These are phyloP conservation scores for Chalaropsis ovoidea DNA, from an alignment of 2,329 filamentous ascomycete genomes.

Conservation along the genomic window DNA sequence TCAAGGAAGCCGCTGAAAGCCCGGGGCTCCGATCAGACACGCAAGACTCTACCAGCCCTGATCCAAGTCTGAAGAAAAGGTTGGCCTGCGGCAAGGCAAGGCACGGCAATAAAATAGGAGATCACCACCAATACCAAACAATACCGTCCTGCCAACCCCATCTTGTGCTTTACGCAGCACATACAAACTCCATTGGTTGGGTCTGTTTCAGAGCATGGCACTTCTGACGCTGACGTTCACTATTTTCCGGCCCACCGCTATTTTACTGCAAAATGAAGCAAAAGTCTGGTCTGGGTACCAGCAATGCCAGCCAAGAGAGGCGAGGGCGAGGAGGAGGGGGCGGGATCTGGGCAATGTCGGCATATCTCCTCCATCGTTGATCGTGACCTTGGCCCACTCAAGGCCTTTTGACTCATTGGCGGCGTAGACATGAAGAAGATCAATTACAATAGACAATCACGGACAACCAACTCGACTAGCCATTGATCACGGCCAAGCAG, in stretches of 20 bases:
- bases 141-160: background rate
- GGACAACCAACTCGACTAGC: background rate
- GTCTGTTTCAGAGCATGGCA: constrained; percentile 9
- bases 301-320: background rate
- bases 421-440: too few relatives aligned
- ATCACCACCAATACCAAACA: background rate
- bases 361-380: too few relatives aligned
- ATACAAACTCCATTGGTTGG: background rate
- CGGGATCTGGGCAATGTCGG: too few relatives aligned
- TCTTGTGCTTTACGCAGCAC: background rate
- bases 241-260: constrained; percentile 11
- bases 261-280: background rate
- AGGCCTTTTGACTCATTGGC: too few relatives aligned
- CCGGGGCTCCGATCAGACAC: too few relatives aligned
- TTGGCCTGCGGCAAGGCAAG: background rate
- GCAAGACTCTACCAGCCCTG: background rate
- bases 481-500: background rate
- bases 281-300: background rate
- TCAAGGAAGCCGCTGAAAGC: too few relatives aligned
- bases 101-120: background rate
- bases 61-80: background rate
- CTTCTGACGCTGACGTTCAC: background rate
- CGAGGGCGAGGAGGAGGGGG: too few relatives aligned
- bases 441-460: background rate
- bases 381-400: too few relatives aligned